A percentile compares a stretch with the other conserved stretches of the same genome.
These are phyloP conservation scores for Myxozyma monticola DNA, from an alignment of 805 yeast species.

Conservation along the genomic window DNA sequence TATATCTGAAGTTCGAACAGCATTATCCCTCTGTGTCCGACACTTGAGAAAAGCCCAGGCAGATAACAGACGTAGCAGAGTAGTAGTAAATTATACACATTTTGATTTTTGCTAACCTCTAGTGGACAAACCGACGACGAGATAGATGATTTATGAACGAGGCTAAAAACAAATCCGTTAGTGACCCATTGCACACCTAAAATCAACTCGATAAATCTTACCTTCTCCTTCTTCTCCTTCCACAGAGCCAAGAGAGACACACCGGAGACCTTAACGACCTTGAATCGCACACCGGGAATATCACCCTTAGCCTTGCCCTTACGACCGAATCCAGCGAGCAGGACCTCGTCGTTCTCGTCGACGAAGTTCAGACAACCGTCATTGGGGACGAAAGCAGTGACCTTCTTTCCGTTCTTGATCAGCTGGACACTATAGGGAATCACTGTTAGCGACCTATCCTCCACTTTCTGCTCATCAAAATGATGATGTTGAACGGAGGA, in stretches of 20 bases:
- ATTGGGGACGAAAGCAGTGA: slow-evolving; percentile 99
- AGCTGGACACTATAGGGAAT: slow-evolving; percentile 75
- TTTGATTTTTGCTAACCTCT: too few relatives aligned
- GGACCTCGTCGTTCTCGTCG: slow-evolving; percentile 99
- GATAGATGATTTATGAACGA: slow-evolving; percentile 15
- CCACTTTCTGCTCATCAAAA: not conserved
- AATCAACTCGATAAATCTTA: slow-evolving; percentile 59
- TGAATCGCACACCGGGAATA: slow-evolving; percentile 99
- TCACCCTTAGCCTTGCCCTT: slow-evolving; percentile 99
- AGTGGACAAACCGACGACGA: too few relatives aligned
- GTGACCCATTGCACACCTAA: not conserved
- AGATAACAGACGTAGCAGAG: too few relatives aligned
- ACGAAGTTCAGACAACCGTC: slow-evolving; percentile 99
- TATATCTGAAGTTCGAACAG: too few relatives aligned
- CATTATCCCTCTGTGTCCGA: too few relatives aligned
- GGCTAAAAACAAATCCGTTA: slow-evolving; percentile 2
- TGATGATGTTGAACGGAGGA: not conserved
- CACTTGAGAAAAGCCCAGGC: too few relatives aligned
- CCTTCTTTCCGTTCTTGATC: slow-evolving; percentile 99
- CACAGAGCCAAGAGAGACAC: slow-evolving; percentile 99
- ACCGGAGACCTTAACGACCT: slow-evolving; percentile 99
- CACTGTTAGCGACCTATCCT: not conserved
- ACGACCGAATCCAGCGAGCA: slow-evolving; percentile 99
- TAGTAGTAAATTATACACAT: too few relatives aligned
- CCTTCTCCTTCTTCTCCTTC: slow-evolving; percentile 99